phyloP scores from a whole-genome alignment of 441 rosid species.

The Sinapis alba region DNA sequence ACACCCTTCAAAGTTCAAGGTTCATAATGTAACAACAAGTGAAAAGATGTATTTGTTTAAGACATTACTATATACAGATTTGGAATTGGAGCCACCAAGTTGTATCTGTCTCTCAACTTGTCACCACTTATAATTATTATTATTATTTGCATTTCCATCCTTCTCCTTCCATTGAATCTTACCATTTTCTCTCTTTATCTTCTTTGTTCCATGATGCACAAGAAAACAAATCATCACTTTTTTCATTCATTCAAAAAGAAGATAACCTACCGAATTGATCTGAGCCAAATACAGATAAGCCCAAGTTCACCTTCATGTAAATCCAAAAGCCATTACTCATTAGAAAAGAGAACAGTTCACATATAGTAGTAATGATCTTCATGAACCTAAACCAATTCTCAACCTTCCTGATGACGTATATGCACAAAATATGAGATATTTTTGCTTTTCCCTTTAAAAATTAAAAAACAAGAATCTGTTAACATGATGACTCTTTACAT shows the following conservation, averaged over 20 bases:
- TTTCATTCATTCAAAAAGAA: neutral
- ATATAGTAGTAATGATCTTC: neutral
- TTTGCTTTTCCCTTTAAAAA: neutral
- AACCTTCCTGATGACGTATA: constrained; percentile 15
- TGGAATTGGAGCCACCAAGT: constrained; percentile 6
- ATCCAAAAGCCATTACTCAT: constrained; percentile 18
- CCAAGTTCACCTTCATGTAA: constrained; percentile 13
- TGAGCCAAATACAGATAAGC: constrained; percentile 22
- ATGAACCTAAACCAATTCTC: constrained; percentile 18
- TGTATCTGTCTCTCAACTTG: constrained; percentile 19
- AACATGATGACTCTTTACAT: neutral
- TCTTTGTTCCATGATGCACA: constrained; percentile 21
- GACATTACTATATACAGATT: constrained; percentile 5
- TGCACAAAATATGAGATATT: neutral
- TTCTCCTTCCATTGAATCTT: constrained; percentile 32
- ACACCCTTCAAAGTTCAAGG: neutral
- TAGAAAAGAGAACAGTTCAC: neutral
- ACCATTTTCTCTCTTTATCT: constrained; percentile 22
- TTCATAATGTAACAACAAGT: too few species aligned
- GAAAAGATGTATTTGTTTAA: neutral
- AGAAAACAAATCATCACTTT: constrained; percentile 24
- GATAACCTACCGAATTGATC: neutral
- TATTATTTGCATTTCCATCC: neutral
- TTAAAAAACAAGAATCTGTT: constrained; percentile 13
- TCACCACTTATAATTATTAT: neutral